phyloP scores from a whole-genome alignment of 2,329 filamentous ascomycete species.

The Pseudogymnoascus sp. region DNA sequence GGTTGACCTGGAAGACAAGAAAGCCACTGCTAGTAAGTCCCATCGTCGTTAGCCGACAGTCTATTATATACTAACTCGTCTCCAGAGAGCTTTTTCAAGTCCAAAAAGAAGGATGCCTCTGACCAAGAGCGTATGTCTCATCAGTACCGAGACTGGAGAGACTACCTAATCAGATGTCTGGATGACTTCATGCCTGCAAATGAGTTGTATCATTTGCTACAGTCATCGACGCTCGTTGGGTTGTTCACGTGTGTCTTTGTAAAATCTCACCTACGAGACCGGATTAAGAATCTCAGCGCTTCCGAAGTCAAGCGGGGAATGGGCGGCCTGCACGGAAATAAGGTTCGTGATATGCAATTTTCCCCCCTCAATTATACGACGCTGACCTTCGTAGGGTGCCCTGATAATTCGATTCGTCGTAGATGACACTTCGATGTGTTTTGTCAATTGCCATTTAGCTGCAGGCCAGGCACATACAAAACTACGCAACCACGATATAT shows the following conservation, averaged over 20 bases:
- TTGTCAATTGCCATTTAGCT: conserved; percentile 94
- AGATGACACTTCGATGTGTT: conserved; percentile 89
- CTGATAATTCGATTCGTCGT: conserved; percentile 85
- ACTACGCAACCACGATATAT: conserved; percentile 85
- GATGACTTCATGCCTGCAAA: conserved; percentile 74
- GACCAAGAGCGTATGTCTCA: conserved; percentile 91
- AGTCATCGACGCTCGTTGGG: conserved; percentile 84
- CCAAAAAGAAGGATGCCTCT: conserved; percentile 74
- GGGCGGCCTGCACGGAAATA: conserved; percentile 92
- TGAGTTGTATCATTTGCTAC: conserved; percentile 74
- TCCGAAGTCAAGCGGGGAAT: conserved; percentile 92
- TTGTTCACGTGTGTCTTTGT: conserved; percentile 96
- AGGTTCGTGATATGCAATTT: conserved; percentile 37
- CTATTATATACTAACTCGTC: conserved; percentile 23
- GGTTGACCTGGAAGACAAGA: conserved; percentile 97
- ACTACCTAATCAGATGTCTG: conserved; percentile 73
- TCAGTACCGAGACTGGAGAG: conserved; percentile 93
- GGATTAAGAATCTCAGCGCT: conserved; percentile 68
- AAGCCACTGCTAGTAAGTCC: conserved; percentile 75
- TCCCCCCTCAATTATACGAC: background rate
- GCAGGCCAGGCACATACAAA: conserved; percentile 87
- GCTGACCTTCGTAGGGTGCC: conserved; percentile 50
- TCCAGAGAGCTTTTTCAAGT: conserved; percentile 74
- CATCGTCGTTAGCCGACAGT: background rate
- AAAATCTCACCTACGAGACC: conserved; percentile 65